phyloP scores from a whole-genome alignment of 176 grass and related monocot species.

The Zizania latifolia region DNA sequence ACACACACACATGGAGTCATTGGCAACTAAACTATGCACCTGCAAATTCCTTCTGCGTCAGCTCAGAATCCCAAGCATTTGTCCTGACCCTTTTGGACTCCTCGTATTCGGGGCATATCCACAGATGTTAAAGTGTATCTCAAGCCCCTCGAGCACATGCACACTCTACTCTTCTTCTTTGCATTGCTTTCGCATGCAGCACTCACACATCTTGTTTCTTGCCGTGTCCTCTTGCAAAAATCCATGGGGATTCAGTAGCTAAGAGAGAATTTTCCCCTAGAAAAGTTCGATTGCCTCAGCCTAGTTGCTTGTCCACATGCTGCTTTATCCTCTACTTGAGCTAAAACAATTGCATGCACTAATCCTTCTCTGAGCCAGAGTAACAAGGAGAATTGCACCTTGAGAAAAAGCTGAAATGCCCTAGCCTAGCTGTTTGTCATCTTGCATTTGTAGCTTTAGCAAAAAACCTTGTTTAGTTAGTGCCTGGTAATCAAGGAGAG shows the following conservation, averaged over 20 bases:
- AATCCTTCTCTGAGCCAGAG: constrained; percentile 17
- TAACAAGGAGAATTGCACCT: constrained; percentile 45
- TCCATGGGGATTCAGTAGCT: constrained; percentile 25
- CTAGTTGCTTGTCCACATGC: constrained; percentile 34
- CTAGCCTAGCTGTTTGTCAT: constrained; percentile 43
- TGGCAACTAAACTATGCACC: constrained; percentile 15
- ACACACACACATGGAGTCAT: background rate
- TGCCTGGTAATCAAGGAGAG: constrained; percentile 29
- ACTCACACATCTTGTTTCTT: constrained; percentile 36
- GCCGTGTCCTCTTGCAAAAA: constrained; percentile 35
- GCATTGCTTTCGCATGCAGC: constrained; percentile 8
- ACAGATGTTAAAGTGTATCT: constrained; percentile 29
- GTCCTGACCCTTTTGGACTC: constrained; percentile 49
- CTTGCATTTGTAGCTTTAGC: constrained; percentile 45
- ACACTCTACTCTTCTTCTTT: background rate
- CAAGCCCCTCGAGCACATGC: constrained; percentile 41
- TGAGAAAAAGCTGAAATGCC: constrained; percentile 48
- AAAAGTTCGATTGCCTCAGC: constrained; percentile 50
- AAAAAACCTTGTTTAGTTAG: constrained; percentile 25
- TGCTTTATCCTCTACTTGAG: constrained; percentile 28
- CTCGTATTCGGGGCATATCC: constrained; percentile 50
- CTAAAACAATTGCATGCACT: constrained; percentile 32
- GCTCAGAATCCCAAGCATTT: constrained; percentile 50
- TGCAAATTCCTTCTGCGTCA: constrained; percentile 34
- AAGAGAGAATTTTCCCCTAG: constrained; percentile 49